Base-by-base conservation (phyloP, 2,329 filamentous ascomycete species). In the Penicillium psychrosexuale region DNA sequence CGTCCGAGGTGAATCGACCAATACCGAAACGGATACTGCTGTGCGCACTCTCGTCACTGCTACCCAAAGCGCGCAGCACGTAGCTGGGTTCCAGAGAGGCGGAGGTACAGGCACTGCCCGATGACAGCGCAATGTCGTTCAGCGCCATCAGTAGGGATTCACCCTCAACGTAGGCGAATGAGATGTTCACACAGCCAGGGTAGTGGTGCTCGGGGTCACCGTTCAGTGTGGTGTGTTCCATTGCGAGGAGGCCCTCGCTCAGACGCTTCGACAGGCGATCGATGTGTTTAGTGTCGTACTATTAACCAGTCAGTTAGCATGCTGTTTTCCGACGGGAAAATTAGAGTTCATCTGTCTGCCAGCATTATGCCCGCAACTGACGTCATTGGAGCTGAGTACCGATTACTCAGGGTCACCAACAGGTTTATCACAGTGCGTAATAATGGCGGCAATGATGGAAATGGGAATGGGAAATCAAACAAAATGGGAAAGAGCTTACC, bases 21-120 rank as follows among this genome's bases (percentile, higher is more conserved):
- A 99, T 97, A 45, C 94, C 94, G 65, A 99, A 99, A 53, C 94
- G 85, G 66, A 99, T 99, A 79, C 91, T 96, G 76, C 91, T 96
- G 78, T 99, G 94, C 8, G 94, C 94, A 66, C 89, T 97, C 78
- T 99, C 94, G 67, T 99, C 94, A 63, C 91, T 97, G 80, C 89
- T 97, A 56, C 94, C 94, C 17, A 99, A 82, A 5, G 94, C 94
- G 54, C 94, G 87, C 30, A 99, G 83, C 44, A 99, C 94, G 73
- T 99, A 99, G 72, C 90, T 96, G 15, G 94, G 94, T 74, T 99
- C 94, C 33, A 99, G 80, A 1, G 94, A 99, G 0, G 94, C 94
- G 5, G 93, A 97, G 2, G 94, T 99, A 77, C 94, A 99, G 6
- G 94, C 94, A 69, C 91, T 97, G 54, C 94, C 94, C 0, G 94